phyloP scores from a whole-genome alignment of 768 basidiomycete genomes.

The Nidula microcarpa region DNA sequence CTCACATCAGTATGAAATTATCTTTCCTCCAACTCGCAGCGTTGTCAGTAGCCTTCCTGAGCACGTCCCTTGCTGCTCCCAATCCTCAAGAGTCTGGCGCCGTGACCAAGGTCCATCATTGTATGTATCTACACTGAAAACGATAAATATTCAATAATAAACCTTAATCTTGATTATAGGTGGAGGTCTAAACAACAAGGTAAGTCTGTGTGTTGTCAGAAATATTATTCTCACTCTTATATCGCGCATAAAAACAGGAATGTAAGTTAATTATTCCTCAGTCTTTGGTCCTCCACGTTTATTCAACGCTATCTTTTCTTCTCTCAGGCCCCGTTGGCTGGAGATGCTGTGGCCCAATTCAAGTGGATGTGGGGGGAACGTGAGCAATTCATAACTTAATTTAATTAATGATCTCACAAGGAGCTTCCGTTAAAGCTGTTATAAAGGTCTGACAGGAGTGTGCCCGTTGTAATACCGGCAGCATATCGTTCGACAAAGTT shows the following conservation, averaged over 20 bases:
- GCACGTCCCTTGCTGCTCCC: neutral
- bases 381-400: neutral
- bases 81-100: neutral
- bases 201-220: neutral
- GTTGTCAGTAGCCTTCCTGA: neutral
- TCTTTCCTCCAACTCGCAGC: neutral
- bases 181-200: neutral
- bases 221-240: neutral
- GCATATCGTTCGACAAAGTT: neutral
- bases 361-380: neutral
- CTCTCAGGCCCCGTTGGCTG: neutral
- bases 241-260: too few species aligned
- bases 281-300: neutral
- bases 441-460: conserved; percentile 2
- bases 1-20: neutral
- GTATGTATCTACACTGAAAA: neutral
- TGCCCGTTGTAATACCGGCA: conserved; percentile 2
- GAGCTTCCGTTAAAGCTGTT: neutral
- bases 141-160: neutral
- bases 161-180: neutral
- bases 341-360: conserved; percentile 1
- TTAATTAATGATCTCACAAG: neutral
- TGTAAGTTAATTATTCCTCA: neutral
- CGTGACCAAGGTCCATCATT: neutral
- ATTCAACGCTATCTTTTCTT: neutral